Base-by-base conservation (phyloP, 495 filamentous ascomycete genomes). In the Filosporella fistucella region DNA sequence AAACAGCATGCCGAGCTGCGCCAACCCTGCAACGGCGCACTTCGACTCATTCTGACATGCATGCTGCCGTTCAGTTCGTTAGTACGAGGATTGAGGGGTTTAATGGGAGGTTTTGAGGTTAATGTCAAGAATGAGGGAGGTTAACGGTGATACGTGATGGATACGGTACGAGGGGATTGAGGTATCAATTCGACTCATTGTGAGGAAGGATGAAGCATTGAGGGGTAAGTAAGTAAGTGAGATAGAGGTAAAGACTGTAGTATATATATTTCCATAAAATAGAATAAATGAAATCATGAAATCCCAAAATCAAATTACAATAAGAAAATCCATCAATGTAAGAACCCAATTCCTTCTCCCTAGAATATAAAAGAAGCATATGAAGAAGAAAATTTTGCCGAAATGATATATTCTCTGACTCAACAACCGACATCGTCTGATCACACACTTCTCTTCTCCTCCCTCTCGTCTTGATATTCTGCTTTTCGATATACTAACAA, bases 361-460 rank as follows among this genome's bases (percentile, higher is more conserved):
- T 5, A 25, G 6, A 22, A 24, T n/a, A 7, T 24, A 42, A 18
- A 4, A 14, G 16, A 9, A 42, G 24, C 39, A 26, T 30, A 25
- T 30, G 14, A 43, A 29, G 41, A 43, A 32, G 28, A 25, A 7
- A n/a, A 17, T 32, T 43, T 43, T 43, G 41, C 41, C 26, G 41
- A 43, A 29, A 11, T 43, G 41, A 43, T 16, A 6, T 2, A 43
- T 43, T 20, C 21, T 24, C 4, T 4, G 10, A 40, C 16, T 25
- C 14, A 18, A 42, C n/a, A 29, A 43, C 41, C 41, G 41, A 43
- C 41, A 43, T 43, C 41, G 41, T 43, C 41, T 43, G 41, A 43
- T 18, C 18, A 9, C 23, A 9, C 23, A 24, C 41, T 17, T 20
- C 4, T 32, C 23, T 5, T 12, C 25, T 30, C 41, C 25, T 17